Base-by-base conservation (phyloP, 2,329 filamentous ascomycete species). In the Fusarium coffeatum region DNA sequence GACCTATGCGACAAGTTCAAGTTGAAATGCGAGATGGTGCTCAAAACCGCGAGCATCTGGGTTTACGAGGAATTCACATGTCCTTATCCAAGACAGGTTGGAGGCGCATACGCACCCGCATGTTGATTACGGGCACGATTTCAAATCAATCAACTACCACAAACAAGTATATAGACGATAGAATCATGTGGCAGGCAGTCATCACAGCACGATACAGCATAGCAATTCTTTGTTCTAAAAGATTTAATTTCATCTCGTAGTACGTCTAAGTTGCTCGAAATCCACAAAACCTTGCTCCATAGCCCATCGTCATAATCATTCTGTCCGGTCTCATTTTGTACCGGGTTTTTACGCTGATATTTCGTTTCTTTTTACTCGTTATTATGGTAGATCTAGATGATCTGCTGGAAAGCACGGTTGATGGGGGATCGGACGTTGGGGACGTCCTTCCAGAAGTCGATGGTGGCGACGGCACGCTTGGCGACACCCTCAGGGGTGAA, bases 331-430 rank as follows among this genome's bases (percentile, higher is more conserved):
- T 68, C 25, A 27, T 59, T 45, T 47, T 46, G 42, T 58, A 64
- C 58, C 59, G 30, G 59, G 41, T 47, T 62, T 61, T 65, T 41
- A 55, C 47, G 67, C 45, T 63, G 59, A 25, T 70, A 64, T 60
- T 64, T 61, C 25, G 32, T 56, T 66, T 71, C 40, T 59, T 72
- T 55, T 70, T 57, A 47, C 12, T 59, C 53, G 61, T 61, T 32
- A 54, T 66, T 61, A 61, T 64, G 56, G 67, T 45, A 37, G 55
- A 49, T 72, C 87, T 96, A 98, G 83, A 97, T 93, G 77, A 98
- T 88, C 86, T 99, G 94, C 86, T 96, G 89, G 90, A 99, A 99
- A 78, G 96, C 96, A 81, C 94, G 93, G 90, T 98, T 97, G 84
- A 99, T 83, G 73, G 96, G 95, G 58, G 94, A 98, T 83, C 96